Base-by-base conservation (phyloP, 2,329 filamentous ascomycete species). In the Bipolaris zeicola region DNA sequence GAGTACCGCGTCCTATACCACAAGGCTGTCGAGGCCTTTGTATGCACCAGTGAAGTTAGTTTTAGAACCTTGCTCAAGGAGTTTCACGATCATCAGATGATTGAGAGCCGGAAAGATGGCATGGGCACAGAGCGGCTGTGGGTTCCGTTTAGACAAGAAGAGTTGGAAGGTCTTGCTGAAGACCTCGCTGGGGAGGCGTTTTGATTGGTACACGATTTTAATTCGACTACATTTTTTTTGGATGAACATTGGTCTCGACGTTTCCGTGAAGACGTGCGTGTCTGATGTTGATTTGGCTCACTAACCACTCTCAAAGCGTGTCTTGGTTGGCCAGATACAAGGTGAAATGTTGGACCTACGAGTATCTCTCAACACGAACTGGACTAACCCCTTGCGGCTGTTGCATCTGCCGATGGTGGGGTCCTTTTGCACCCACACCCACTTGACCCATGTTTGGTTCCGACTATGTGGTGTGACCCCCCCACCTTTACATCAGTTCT, bases 41-140 rank as follows among this genome's bases (percentile, higher is more conserved):
- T 99, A 47, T 97, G 94, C 75, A 95, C 91, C 66, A 96, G 90
- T 58, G 95, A 98, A 79, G 92, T 98, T 85, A 92, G 91, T 60
- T 98, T 98, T 79, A 85, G 95, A 58, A 96, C 93, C 24, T 76
- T 99, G 72, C 78, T 99, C 61, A 98, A 98, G 78, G 95, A 99
- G 84, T 95, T 99, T 75, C 92, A 97, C 73, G 95, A 99, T 70
- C 95, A 99, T 79, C 92, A 97, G 71, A 98, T 99, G 87, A 90
- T 99, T 61, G 91, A 91, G 52, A 96, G 90, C 60, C 86, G 88
- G 60, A 94, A 94, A 71, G 94, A 99, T 74, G 84, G 85, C 0
- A 81, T 93, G 54, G 95, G 95, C 3, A 93, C 89, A 2, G 95
- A 98, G 73, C 80, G 95, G 50, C 77, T 99, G 44, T 89, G 90